Evolutionary conservation across 139 green algal species (phyloP), one percentile per base, ranked within the genome.

Genomic region (Closterium sp.): DNA sequence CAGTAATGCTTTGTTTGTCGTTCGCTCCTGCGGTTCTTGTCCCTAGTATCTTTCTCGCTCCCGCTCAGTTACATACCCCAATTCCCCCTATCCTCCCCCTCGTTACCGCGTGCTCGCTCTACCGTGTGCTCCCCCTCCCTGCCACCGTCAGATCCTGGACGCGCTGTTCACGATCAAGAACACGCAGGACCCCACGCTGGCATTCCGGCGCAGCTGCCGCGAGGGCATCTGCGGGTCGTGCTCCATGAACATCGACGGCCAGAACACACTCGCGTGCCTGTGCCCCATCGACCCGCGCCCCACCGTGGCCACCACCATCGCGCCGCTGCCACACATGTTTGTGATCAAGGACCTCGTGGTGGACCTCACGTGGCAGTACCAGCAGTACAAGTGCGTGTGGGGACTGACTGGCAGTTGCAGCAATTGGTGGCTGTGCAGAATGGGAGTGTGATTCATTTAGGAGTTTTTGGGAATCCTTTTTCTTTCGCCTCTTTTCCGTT

Each of bases 211-310:
- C 0, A 99, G 97, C 3, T 99, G 98, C 96, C 95, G 98, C 7
- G 98, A 99, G 95, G 98, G 98, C 92, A 99, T 99, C 92, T 99
- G 98, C 91, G 98, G 98, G n/a, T 99, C 97, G 10, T 99, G 98
- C 90, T 97, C 97, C 2, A 99, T 99, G 98, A 99, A 99, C 95
- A 99, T 99, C 62, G 96, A 99, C 90, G 98, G 98, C 62, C 97
- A 94, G 28, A 99, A 99, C 96, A 96, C 96, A 9, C 97, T 99
- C 50, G 98, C 98, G 2, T 99, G 98, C 96, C 96, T 99, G 34
- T 97, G 95, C 90, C 98, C 98, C 93, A 97, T 98, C 9, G 88
- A 97, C 32, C 93, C 95, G 13, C 94, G 97, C 85, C 90, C 96
- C 1, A 24, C 38, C 31, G 38, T 73, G 3, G n/a, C 30, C 19